Base-by-base conservation (phyloP, 2,329 filamentous ascomycete genomes). In the Penicillium rolfsii region DNA sequence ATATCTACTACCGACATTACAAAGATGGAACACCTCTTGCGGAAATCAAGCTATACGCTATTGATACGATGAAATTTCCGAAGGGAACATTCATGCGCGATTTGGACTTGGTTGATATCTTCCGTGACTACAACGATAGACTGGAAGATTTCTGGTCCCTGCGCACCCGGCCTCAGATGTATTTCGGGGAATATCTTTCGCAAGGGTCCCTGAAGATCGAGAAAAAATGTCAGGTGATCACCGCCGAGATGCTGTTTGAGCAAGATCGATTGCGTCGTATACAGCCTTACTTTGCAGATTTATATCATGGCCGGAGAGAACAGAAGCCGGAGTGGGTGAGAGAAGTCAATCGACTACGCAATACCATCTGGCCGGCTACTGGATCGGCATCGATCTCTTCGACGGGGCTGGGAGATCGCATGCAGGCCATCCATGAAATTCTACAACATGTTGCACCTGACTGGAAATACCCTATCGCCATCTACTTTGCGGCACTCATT, bases 151-250 rank as follows among this genome's bases (percentile, higher is more conserved):
- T 52, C 19, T 9, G 11, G 6, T 7, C 12, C 6, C 16, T 52
- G 30, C 48, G 48, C 48, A 22, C 5, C 8, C n/a, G 16, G 8
- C 14, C 7, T 6, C 11, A 16, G 4, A 24, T 24, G 12, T 52
- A 52, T 5, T 52, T 52, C 14, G 48, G 48, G 12, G 48, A 52
- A 36, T 52, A 52, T 52, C 30, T 52, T 11, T 52, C 48, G 3
- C 48, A 52, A 14, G 48, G 48, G 11, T 35, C 30, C 12, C 19
- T 52, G 4, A 52, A 16, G 9, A 52, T 52, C n/a, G 48, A 35
- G 12, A 16, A n/a, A 0, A 52, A 52, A 35, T 52, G 48, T n/a
- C 48, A 52, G 6, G 19, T 36, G n/a, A 36, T 52, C n/a, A 6
- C 48, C 16, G 48, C 48, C 1, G n/a, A 36, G 5, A 11, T 52